phyloP scores from a whole-genome alignment of 345 rosid genomes.

The Hypericum androsaemum region DNA sequence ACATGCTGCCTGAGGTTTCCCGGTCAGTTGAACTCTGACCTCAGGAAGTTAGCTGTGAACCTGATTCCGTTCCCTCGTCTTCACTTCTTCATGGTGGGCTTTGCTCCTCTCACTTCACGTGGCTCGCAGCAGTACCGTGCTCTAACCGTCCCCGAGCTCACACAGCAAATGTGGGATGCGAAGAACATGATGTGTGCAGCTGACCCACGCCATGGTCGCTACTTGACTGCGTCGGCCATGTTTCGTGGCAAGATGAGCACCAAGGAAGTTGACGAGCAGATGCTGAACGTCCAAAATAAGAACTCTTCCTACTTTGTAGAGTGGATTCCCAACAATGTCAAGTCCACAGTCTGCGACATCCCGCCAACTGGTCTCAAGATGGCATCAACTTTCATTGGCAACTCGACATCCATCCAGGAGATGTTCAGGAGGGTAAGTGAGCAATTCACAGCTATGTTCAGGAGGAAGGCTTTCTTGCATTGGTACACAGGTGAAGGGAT shows the following conservation, averaged over 20 bases:
- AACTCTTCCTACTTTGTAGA: neutral
- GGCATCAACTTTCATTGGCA: neutral
- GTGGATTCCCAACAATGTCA: neutral
- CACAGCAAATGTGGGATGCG: too few species aligned
- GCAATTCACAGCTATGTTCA: neutral
- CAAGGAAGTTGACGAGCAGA: neutral
- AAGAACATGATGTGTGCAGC: too few species aligned
- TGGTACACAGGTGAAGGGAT: too few species aligned
- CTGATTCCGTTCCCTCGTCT: neutral
- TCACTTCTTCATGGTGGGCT: conserved; percentile 2
- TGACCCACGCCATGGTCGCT: too few species aligned
- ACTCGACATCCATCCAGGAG: neutral
- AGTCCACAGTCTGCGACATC: conserved; percentile 3
- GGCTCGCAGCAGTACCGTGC: conserved; percentile 2
- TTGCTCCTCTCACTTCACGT: neutral
- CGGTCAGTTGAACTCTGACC: conserved; percentile 1
- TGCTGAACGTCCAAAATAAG: neutral
- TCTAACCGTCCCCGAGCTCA: neutral
- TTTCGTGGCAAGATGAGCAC: conserved; percentile 2
- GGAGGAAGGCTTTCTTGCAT: too few species aligned
- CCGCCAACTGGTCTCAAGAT: neutral
- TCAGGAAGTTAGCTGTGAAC: neutral
- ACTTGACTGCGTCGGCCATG: neutral
- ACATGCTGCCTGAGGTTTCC: conserved; percentile 3
- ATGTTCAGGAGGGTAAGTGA: conserved; percentile 2